Evolutionary conservation across 257 asterid genomes (phyloP), one percentile per base, ranked within the genome.

Genomic region (Salvia splendens): DNA sequence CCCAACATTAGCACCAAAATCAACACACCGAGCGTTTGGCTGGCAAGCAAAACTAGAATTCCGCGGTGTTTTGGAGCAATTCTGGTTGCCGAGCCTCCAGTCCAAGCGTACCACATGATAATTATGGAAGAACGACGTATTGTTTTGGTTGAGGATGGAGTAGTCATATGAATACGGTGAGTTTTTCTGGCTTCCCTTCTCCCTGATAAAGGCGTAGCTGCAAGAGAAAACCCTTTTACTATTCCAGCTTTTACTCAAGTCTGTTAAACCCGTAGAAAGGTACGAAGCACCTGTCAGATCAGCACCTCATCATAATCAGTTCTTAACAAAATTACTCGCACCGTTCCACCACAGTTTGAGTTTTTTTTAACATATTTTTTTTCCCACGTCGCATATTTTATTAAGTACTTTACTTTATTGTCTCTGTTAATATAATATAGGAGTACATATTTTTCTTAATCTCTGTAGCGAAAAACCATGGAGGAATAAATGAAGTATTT

Each of bases 151-250:
- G 5, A 67, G 5, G 30, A 40, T 1, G 2, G 53, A 58, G 20
- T 2, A 58, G 32, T 14, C 8, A 5, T 60, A 74, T 2, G 17
- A 0, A 7, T n/a, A 61, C 12, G 0, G 24, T 1, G 24, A 20
- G 24, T 20, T 20, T 20, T 0, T 20, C 32, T 6, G 40, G 4
- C 6, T 30, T 6, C 49, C 64, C 20, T 68, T 68, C 40, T 68
- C 73, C 28, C 14, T 51, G 3, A 68, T 48, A 12, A 68, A 68
- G 28, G 65, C 65, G 1, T 56, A 68, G 73, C 73, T 56, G 65
- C 73, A 55, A 10, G 38, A 57, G 47, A 42, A 68, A 6, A 42
- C 17, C 57, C 61, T 67, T 4, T 4, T 4, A 4, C 56, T 45
- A 4, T 41, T 10, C 72, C 56, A 55, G 20, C 1, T 30, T n/a